Conservation (phyloP, 768 basidiomycete genomes). For the Hericium coralloides region DNA sequence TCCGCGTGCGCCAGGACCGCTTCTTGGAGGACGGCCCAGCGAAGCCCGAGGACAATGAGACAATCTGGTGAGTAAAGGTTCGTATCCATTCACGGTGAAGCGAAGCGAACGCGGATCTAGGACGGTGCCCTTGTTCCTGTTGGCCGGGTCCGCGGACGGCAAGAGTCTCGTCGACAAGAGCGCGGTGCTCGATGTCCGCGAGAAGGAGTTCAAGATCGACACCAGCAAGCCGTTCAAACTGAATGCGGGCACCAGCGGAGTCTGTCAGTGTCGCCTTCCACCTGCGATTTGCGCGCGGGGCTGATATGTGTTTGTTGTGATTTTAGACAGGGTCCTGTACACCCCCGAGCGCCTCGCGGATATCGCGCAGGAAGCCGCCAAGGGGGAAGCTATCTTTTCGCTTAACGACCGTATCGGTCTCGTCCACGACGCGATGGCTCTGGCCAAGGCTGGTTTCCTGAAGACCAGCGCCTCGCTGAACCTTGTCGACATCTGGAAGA, state of each 20-base stretch:
- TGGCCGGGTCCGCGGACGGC: constrained; percentile 53
- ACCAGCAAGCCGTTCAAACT: constrained; percentile 78
- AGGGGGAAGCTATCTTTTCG: constrained; percentile 53
- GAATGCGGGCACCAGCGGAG: constrained; percentile 82
- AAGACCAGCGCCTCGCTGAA: constrained; percentile 70
- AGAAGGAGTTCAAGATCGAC: constrained; percentile 62
- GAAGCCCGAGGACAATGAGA: constrained; percentile 77
- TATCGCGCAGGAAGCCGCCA: constrained; percentile 77
- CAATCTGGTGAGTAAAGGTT: constrained; percentile 52
- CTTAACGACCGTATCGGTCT: constrained; percentile 87
- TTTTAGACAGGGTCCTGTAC: constrained; percentile 77
- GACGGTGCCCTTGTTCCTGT: constrained; percentile 72
- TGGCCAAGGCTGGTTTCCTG: constrained; percentile 74
- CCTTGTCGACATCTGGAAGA: constrained; percentile 56
- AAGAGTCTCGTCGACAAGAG: constrained; percentile 50
- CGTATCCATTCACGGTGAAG: neutral
- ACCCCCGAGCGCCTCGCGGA: constrained; percentile 66
- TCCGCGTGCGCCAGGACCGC: constrained; percentile 81
- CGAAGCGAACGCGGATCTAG: constrained; percentile 25
- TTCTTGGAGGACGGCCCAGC: constrained; percentile 83
- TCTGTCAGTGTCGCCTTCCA: constrained; percentile 51
- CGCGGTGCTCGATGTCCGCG: constrained; percentile 58
- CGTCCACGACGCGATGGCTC: constrained; percentile 71
- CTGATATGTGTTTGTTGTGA: constrained; percentile 1
- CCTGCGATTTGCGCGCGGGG: neutral